Evolutionary conservation across 176 grass and related monocot genomes (phyloP).

Genomic region (Oryza meridionalis): DNA sequence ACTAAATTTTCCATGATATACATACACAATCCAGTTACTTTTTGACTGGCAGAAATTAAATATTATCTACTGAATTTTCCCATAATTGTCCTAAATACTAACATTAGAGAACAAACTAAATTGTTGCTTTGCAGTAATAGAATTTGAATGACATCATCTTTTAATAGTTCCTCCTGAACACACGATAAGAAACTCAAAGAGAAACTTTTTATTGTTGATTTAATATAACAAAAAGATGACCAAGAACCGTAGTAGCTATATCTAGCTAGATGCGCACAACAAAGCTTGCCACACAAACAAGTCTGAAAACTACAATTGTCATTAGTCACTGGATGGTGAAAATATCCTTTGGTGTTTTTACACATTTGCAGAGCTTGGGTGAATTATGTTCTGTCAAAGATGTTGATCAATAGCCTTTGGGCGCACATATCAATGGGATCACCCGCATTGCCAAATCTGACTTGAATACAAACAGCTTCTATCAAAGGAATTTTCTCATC

Average conservation of each 20-base stretch:
- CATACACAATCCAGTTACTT: not conserved
- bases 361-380: not conserved
- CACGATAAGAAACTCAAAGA: not conserved
- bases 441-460: not conserved
- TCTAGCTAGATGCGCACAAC: constrained; percentile 25
- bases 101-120: not conserved
- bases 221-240: not conserved
- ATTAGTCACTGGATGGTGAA: not conserved
- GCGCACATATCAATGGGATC: not conserved
- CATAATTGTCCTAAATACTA: not conserved
- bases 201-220: not conserved
- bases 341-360: not conserved
- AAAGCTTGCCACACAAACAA: not conserved
- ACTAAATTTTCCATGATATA: too few species aligned
- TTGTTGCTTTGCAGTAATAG: not conserved
- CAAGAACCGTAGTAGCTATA: not conserved
- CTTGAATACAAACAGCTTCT: not conserved
- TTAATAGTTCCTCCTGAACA: constrained; percentile 3
- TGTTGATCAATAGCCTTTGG: not conserved
- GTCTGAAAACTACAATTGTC: not conserved
- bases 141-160: not conserved
- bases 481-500: not conserved
- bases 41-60: not conserved
- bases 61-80: not conserved
- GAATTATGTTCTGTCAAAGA: not conserved